Base-by-base conservation (phyloP, 345 rosid genomes). In the Populus nigra region DNA sequence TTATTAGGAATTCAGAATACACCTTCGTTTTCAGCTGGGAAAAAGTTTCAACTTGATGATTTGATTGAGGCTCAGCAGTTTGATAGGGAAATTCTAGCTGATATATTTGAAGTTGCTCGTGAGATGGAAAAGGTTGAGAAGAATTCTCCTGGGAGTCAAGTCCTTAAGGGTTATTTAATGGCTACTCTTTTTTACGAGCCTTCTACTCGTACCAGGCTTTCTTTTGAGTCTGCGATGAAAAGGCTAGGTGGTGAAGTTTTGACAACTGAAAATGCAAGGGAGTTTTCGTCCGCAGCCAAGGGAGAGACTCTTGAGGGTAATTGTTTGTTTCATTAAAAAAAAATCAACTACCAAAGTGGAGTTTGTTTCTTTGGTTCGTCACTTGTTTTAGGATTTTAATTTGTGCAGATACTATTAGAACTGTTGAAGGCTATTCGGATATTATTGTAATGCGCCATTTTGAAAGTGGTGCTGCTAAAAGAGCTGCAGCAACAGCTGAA, bases 271-370 rank as follows among this genome's bases (percentile, higher is more conserved):
- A 96, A 96, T 74, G 98, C 98, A 8, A 84, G 92, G 78, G 98
- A 93, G 53, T 96, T 96, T 81, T 96, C 99, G 0, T 96, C 98
- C 10, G 98, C 99, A 0, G 97, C 97, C 7, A 93, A 93, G 87
- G 99, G 99, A 33, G 99, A 96, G 91, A 96, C 99, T 36, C 93
- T 96, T 53, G 99, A 96, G 90, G 99, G 97, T 90, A 80, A 50
- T 41, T 33, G 7, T 79, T 77, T 69, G 7, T 73, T 25, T 67
- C 12, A 18, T 39, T 9, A 38, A 55, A 61, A 5, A 31, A 15
- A 31, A 3, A 15, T 29, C 50, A 47, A 47, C 18, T 15, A 15
- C 50, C 17, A 15, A 13, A 47, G 17, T 12, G 50, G 50, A 13
- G 50, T 29, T 18, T 57, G 65, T 25, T 17, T 3, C 5, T 67